Percentiles rank a stretch among this genome's conserved stretches.
Conservation (phyloP, 1,284 basidiomycete species). For the Cutaneotrichosporon sp. region DNA sequence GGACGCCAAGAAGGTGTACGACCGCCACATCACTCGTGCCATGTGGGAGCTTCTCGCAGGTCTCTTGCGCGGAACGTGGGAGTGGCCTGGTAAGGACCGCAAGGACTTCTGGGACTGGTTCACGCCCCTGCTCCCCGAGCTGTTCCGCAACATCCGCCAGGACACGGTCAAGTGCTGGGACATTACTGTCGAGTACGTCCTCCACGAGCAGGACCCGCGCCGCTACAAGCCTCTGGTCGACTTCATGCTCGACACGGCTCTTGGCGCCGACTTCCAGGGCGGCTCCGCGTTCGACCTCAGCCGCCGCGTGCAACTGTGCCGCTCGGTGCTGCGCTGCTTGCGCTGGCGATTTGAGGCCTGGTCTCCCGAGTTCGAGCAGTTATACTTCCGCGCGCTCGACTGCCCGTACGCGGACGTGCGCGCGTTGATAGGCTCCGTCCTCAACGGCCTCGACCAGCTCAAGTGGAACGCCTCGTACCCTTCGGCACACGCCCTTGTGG, state of each 20-base stretch:
- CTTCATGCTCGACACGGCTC: conserved; percentile 67
- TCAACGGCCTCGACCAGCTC: conserved; percentile 69
- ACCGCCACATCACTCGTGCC: conserved; percentile 90
- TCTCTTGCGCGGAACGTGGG: conserved; percentile 76
- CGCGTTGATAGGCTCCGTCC: conserved; percentile 66
- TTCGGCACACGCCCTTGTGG: conserved; percentile 65
- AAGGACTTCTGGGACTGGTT: conserved; percentile 80
- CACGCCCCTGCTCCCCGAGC: conserved; percentile 64
- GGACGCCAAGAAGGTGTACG: conserved; percentile 53
- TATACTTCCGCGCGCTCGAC: conserved; percentile 73
- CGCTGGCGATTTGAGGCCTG: conserved; percentile 74
- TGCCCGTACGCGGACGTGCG: conserved; percentile 84
- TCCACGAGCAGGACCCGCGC: conserved; percentile 80
- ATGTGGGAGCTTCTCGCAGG: conserved; percentile 84
- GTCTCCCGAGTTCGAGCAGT: conserved; percentile 66
- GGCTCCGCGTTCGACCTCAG: conserved; percentile 69
- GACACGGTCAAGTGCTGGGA: conserved; percentile 66
- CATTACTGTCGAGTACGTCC: conserved; percentile 60
- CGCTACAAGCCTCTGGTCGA: conserved; percentile 74
- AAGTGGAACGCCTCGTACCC: conserved; percentile 72
- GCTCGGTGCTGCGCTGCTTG: conserved; percentile 66
- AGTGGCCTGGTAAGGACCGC: conserved; percentile 72
- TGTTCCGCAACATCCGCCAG: conserved; percentile 78
- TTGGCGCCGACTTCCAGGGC: conserved; percentile 75
- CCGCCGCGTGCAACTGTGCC: conserved; percentile 44